phyloP scores from a whole-genome alignment of 805 yeast species.

The Metschnikowia rubicola region DNA sequence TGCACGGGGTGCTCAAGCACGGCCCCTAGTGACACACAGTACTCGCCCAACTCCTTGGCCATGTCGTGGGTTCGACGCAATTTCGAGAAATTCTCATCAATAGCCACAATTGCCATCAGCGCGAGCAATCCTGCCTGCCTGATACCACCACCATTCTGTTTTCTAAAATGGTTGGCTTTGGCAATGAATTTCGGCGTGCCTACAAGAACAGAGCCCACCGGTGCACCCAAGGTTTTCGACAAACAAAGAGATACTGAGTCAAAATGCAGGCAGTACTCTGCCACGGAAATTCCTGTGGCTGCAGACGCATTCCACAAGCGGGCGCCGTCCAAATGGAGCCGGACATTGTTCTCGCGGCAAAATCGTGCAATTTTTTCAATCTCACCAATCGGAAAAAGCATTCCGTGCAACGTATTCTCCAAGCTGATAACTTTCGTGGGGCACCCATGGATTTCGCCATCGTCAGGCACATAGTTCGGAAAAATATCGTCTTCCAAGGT shows the following conservation, averaged over 20 bases:
- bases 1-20: constrained; percentile 36
- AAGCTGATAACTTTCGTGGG: constrained; percentile 43
- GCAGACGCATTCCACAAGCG: constrained; percentile 43
- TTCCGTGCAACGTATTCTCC: constrained; percentile 44
- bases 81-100: constrained; percentile 37
- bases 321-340: constrained; percentile 43
- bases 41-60: constrained; percentile 34
- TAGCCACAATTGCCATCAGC: constrained; percentile 39
- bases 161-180: constrained; percentile 44
- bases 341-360: constrained; percentile 31
- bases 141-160: constrained; percentile 45
- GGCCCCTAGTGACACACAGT: constrained; percentile 29
- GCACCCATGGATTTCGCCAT: constrained; percentile 43
- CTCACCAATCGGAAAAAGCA: constrained; percentile 39
- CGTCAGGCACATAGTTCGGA: constrained; percentile 38
- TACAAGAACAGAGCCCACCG: constrained; percentile 42
- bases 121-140: constrained; percentile 42
- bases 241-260: constrained; percentile 43
- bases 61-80: constrained; percentile 29
- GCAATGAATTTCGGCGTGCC: constrained; percentile 27
- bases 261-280: constrained; percentile 37
- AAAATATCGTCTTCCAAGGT: constrained; percentile 38
- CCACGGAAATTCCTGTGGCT: constrained; percentile 38
- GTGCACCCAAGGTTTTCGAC: constrained; percentile 43
- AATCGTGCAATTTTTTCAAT: constrained; percentile 34